Evolutionary conservation across 164 flowering plant species (phyloP).

Genomic region (Kalanchoe fedtschenkoi): DNA sequence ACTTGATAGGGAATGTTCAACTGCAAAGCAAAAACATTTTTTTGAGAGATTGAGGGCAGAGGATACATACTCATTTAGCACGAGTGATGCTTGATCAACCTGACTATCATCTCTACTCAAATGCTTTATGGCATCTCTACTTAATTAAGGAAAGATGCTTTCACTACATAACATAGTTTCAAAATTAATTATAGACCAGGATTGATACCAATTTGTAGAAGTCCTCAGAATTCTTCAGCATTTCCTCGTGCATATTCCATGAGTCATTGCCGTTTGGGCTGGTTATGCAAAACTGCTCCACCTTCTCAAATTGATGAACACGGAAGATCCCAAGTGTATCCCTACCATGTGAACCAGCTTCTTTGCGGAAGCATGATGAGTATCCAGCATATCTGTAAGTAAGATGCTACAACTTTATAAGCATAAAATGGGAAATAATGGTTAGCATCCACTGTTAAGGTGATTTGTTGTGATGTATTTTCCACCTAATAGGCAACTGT

Average conservation of each 20-base stretch:
- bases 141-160: no score
- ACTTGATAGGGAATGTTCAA: slow-evolving; percentile 73
- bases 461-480: neutral
- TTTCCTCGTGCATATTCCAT: slow-evolving; percentile 88
- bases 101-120: no score
- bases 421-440: slow-evolving; percentile 5
- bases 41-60: neutral
- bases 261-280: slow-evolving; percentile 71
- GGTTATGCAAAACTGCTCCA: slow-evolving; percentile 88
- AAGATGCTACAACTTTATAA: slow-evolving; percentile 1
- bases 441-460: neutral
- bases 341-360: slow-evolving; percentile 97
- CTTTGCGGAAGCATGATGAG: slow-evolving; percentile 94
- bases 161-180: neutral
- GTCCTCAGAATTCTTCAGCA: slow-evolving; percentile 71
- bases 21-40: slow-evolving; percentile 23
- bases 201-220: slow-evolving; percentile 61
- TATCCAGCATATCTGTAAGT: slow-evolving; percentile 79
- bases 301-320: slow-evolving; percentile 95
- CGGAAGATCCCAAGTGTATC: slow-evolving; percentile 93
- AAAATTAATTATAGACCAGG: neutral
- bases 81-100: no score
- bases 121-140: no score
- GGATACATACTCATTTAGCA: neutral
- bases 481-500: slow-evolving; percentile 69